Evolutionary conservation across 352 stramenopile genomes (phyloP).

Genomic region (Globisporangium abappressorium): DNA sequence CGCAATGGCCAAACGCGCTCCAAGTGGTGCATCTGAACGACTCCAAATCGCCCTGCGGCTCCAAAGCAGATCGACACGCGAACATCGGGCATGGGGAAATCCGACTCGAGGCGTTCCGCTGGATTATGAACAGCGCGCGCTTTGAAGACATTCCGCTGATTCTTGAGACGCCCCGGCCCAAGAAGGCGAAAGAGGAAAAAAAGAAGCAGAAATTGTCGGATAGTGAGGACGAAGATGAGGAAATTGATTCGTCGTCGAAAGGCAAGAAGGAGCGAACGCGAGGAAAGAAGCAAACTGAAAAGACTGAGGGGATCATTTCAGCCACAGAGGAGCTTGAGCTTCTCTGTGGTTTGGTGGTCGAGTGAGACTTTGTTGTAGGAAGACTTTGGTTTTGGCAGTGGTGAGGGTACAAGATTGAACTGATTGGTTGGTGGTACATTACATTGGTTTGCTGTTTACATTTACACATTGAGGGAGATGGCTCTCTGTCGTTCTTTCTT

Average conservation of each 20-base stretch:
- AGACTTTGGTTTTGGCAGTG: not conserved
- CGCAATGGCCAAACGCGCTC: slow-evolving; percentile 28
- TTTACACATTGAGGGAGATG: slow-evolving; percentile 3
- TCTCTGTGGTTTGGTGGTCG: slow-evolving; percentile 6
- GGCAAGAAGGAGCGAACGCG: not conserved
- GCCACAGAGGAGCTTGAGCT: slow-evolving; percentile 12
- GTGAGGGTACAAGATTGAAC: not conserved
- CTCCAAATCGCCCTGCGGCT: slow-evolving; percentile 30
- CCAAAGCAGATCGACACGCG: slow-evolving; percentile 34
- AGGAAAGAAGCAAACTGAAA: not conserved
- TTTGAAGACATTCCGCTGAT: slow-evolving; percentile 45
- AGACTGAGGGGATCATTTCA: not conserved
- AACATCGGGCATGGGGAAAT: slow-evolving; percentile 40
- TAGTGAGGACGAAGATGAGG: not conserved
- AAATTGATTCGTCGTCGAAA: not conserved
- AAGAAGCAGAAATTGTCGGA: not conserved
- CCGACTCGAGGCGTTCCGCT: slow-evolving; percentile 29
- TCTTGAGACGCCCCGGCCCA: slow-evolving; percentile 36
- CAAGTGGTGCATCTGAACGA: slow-evolving; percentile 52
- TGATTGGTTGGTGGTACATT: not conserved
- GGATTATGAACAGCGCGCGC: slow-evolving; percentile 35
- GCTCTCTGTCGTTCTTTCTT: not conserved
- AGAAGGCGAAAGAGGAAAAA: not conserved
- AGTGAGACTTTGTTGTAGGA: not conserved
- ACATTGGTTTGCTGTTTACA: slow-evolving; percentile 1